Percentiles rank a stretch among this genome's conserved stretches.
Evolutionary conservation across 257 asterid genomes (phyloP).

Genomic region (Oldenlandia corymbosa): DNA sequence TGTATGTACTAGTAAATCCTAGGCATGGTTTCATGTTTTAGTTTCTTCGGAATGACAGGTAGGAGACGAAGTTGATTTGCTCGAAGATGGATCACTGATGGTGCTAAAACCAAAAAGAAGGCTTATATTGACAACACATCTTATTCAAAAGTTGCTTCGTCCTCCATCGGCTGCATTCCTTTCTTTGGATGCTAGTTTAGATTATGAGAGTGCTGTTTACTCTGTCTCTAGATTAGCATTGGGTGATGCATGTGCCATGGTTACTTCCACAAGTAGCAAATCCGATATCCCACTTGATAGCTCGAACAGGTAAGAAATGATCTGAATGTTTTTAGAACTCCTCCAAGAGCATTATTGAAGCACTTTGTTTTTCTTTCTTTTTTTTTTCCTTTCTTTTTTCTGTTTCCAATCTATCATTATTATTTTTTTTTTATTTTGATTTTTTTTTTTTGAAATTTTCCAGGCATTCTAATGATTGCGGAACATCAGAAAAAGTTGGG

Average conservation of each 20-base stretch:
- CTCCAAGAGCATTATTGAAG: no score
- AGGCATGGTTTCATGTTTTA: slow-evolving; percentile 7
- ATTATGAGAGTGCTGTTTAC: slow-evolving; percentile 45
- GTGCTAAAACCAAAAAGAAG: slow-evolving; percentile 57
- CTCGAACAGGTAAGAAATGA: slow-evolving; percentile 40
- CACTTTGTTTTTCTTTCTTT: no score
- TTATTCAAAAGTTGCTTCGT: slow-evolving; percentile 71
- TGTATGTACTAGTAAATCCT: slow-evolving; percentile 2
- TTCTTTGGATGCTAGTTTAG: slow-evolving; percentile 44
- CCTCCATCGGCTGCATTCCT: slow-evolving; percentile 56
- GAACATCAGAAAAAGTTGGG: slow-evolving; percentile 29
- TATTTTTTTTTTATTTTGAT: not conserved
- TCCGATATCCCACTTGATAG: slow-evolving; percentile 22
- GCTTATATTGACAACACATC: slow-evolving; percentile 66
- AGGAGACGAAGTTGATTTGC: slow-evolving; percentile 44
- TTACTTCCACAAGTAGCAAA: slow-evolving; percentile 31
- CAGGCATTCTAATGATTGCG: slow-evolving; percentile 34
- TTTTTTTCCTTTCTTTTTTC: no score
- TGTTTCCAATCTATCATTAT: no score
- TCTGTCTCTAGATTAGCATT: slow-evolving; percentile 52
- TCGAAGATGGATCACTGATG: slow-evolving; percentile 51
- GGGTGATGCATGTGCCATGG: slow-evolving; percentile 65
- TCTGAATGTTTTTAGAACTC: not conserved
- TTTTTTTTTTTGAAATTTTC: slow-evolving; percentile 9
- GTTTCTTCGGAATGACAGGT: slow-evolving; percentile 36